phyloP scores from a whole-genome alignment of 176 grass and related monocot genomes.

The Hordeum marinum region DNA sequence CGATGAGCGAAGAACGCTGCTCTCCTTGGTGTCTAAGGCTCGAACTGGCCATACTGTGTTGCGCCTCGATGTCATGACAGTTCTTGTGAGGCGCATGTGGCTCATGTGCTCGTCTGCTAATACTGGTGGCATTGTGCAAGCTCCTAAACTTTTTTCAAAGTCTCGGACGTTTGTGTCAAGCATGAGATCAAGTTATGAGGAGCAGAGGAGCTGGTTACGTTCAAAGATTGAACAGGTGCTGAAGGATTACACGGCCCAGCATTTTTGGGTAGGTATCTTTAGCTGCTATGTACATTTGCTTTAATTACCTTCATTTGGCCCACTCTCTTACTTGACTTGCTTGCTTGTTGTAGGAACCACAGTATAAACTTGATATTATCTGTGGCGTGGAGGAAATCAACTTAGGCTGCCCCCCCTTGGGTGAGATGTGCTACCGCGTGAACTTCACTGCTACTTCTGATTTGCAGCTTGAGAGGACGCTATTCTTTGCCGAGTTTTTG shows the following conservation, averaged over 20 bases:
- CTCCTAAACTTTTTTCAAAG: background rate
- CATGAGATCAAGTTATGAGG: background rate
- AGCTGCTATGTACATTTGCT: background rate
- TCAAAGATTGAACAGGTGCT: background rate
- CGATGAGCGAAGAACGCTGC: background rate
- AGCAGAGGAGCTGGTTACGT: background rate
- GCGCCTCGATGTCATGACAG: background rate
- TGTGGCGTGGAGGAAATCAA: no score
- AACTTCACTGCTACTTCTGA: no score
- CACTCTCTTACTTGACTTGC: background rate
- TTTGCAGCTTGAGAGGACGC: no score
- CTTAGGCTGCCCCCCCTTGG: no score
- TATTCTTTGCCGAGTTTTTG: no score
- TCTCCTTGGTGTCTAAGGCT: background rate
- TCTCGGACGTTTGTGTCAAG: background rate
- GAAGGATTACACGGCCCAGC: background rate
- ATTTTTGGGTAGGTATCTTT: background rate
- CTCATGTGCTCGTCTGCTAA: background rate
- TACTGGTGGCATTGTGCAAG: background rate
- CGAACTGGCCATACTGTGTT: background rate
- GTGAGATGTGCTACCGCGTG: no score
- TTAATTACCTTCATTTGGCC: background rate
- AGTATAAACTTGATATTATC: no score
- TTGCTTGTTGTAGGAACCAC: background rate
- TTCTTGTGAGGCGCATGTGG: accelerated